These are phyloP conservation scores for Phytophthora tubulina DNA, from an alignment of 352 stramenopile species.

Conservation along the genomic window DNA sequence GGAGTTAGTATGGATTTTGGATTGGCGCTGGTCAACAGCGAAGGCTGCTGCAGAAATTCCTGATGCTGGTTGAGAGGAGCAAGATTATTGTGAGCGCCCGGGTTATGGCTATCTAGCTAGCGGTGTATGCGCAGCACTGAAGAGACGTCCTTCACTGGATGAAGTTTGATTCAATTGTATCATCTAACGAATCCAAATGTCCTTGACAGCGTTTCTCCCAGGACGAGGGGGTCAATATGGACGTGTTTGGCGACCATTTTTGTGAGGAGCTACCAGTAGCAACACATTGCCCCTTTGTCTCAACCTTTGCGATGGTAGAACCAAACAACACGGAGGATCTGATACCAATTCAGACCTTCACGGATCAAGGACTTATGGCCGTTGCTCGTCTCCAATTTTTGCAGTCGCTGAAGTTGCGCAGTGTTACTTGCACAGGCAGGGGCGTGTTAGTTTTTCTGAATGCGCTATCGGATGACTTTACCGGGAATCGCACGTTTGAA, in stretches of 20 bases:
- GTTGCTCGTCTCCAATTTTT: slow-evolving; percentile 41
- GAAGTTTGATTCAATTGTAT: slow-evolving; percentile 41
- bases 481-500: slow-evolving; percentile 37
- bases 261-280: slow-evolving; percentile 15
- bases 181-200: slow-evolving; percentile 18
- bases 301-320: slow-evolving; percentile 29
- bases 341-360: slow-evolving; percentile 38
- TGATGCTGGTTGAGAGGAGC: slow-evolving; percentile 6
- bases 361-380: slow-evolving; percentile 38
- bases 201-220: slow-evolving; percentile 13
- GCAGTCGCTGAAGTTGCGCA: slow-evolving; percentile 35
- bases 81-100: background rate
- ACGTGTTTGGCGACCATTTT: slow-evolving; percentile 39
- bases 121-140: slow-evolving; percentile 26
- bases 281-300: slow-evolving; percentile 24
- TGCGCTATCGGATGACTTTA: slow-evolving; percentile 25
- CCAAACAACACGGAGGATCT: slow-evolving; percentile 30
- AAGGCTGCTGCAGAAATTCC: slow-evolving; percentile 7
- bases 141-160: slow-evolving; percentile 35
- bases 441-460: slow-evolving; percentile 45
- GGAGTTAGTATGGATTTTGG: slow-evolving; percentile 45
- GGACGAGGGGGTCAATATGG: slow-evolving; percentile 32
- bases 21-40: slow-evolving; percentile 33
- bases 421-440: slow-evolving; percentile 40
- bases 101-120: slow-evolving; percentile 29